These are phyloP conservation scores for Colletotrichum liriopes DNA, from an alignment of 2,329 filamentous ascomycete species.

Conservation along the genomic window DNA sequence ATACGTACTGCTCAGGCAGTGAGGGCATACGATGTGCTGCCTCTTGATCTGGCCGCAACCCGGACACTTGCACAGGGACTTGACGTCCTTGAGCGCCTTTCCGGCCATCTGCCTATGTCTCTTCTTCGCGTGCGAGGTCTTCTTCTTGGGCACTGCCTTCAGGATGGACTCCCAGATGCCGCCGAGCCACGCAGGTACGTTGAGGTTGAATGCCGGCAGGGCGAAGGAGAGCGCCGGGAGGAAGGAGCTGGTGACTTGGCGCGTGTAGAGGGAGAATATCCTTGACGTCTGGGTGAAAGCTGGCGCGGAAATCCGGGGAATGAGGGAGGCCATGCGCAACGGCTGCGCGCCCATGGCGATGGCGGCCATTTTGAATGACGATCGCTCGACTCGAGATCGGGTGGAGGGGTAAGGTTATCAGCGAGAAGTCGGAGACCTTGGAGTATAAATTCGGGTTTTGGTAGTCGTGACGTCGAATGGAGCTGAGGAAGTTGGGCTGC, in stretches of 20 bases:
- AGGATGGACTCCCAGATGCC: constrained; percentile 95
- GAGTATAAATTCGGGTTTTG: too few species aligned
- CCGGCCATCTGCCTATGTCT: constrained; percentile 94
- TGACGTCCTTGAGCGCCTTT: constrained; percentile 94
- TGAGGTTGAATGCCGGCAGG: constrained; percentile 72
- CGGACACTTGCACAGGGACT: constrained; percentile 88
- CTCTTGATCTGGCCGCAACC: constrained; percentile 91
- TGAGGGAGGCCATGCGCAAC: constrained; percentile 59
- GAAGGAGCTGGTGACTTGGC: constrained; percentile 63
- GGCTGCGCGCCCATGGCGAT: constrained; percentile 44
- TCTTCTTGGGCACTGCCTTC: constrained; percentile 97
- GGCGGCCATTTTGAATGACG: constrained; percentile 60
- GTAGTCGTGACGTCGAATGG: not conserved
- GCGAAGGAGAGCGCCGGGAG: constrained; percentile 71
- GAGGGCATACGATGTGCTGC: constrained; percentile 89
- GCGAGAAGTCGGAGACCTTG: not conserved
- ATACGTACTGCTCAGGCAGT: constrained; percentile 85
- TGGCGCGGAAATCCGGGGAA: constrained; percentile 68
- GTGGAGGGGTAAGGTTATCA: not conserved
- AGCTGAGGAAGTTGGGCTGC: not conserved
- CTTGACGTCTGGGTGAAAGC: constrained; percentile 59
- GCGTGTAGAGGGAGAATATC: constrained; percentile 61
- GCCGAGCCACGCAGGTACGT: constrained; percentile 74
- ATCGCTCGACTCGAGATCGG: constrained; percentile 31
- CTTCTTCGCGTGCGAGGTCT: constrained; percentile 97